These are phyloP conservation scores for Nicotiana noctiflora DNA, from an alignment of 257 asterid species.

Conservation along the genomic window DNA sequence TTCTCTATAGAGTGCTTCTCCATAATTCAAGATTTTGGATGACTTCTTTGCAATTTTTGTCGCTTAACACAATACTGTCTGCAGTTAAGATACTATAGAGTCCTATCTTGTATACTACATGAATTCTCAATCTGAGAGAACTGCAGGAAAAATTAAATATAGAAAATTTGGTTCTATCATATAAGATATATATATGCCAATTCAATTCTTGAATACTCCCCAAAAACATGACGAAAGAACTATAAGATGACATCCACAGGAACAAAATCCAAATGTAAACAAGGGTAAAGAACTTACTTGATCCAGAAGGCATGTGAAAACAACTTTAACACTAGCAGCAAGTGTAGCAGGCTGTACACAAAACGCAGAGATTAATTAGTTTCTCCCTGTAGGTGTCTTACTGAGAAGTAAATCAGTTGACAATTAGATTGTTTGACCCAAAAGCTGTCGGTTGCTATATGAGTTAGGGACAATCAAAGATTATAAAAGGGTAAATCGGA, in stretches of 20 bases:
- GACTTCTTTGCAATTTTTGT: neutral
- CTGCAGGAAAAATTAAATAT: neutral
- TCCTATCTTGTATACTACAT: neutral
- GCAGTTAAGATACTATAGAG: neutral
- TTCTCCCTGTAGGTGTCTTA: neutral
- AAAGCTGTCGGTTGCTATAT: too few species aligned
- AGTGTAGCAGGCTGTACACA: constrained; percentile 74
- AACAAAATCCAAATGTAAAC: constrained; percentile 6
- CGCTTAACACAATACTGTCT: neutral
- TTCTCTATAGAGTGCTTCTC: neutral
- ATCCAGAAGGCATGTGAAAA: constrained; percentile 87
- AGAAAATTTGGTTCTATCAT: neutral
- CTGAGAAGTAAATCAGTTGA: neutral
- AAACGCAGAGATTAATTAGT: constrained; percentile 15
- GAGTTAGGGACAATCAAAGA: too few species aligned
- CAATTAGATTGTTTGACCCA: too few species aligned
- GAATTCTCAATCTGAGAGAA: neutral
- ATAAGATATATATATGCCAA: neutral
- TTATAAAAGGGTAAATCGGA: too few species aligned
- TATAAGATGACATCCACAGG: constrained; percentile 7
- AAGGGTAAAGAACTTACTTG: constrained; percentile 47
- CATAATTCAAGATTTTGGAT: neutral
- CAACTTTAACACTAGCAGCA: constrained; percentile 77
- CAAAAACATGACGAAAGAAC: neutral
- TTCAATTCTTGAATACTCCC: neutral